A percentile compares a stretch with the other conserved stretches of the same genome.
phyloP scores from a whole-genome alignment of 2,329 filamentous ascomycete species.

The Fusarium sp. region DNA sequence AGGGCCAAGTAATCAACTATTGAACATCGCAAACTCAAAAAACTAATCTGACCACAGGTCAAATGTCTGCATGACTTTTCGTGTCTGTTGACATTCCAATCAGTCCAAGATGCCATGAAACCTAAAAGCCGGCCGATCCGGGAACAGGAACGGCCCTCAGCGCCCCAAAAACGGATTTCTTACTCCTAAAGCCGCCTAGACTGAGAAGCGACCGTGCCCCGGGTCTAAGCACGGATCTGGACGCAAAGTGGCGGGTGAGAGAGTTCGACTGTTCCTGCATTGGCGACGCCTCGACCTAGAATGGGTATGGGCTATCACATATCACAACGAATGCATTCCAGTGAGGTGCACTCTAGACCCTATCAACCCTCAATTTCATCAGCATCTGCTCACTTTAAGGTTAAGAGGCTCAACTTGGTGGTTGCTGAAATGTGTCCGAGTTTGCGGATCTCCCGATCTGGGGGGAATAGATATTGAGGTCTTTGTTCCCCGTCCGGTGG shows the following conservation, averaged over 20 bases:
- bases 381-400: neutral
- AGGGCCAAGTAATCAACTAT: too few relatives aligned
- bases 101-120: too few relatives aligned
- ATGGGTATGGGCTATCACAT: neutral
- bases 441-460: neutral
- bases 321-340: constrained; percentile 4
- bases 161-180: neutral
- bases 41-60: too few relatives aligned
- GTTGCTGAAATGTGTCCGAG: neutral
- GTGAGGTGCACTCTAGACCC: neutral
- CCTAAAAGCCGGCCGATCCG: too few relatives aligned
- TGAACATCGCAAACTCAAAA: too few relatives aligned
- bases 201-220: neutral
- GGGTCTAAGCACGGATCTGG: neutral
- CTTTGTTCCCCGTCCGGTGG: neutral
- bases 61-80: too few relatives aligned
- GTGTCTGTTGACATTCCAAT: too few relatives aligned
- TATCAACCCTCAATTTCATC: neutral
- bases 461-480: neutral
- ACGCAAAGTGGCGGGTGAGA: neutral
- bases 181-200: neutral
- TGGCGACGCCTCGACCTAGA: neutral
- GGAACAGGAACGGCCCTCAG: too few relatives aligned
- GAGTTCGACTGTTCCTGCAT: neutral
- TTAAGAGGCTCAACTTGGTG: neutral